phyloP scores from a whole-genome alignment of 257 asterid genomes.

The Galeopsis tetrahit region DNA sequence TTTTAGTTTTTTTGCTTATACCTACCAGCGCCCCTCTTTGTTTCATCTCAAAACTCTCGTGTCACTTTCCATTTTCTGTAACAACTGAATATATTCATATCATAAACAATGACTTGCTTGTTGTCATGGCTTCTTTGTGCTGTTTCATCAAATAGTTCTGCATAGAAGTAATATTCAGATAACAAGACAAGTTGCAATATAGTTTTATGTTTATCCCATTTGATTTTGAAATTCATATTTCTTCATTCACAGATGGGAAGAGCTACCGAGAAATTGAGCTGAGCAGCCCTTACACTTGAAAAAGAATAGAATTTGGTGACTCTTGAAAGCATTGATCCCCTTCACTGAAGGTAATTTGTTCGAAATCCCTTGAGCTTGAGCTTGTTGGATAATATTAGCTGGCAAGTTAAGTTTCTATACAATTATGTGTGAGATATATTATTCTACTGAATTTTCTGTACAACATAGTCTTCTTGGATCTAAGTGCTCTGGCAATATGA shows the following conservation, averaged over 20 bases:
- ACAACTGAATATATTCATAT: background rate
- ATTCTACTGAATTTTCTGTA: too few relatives aligned
- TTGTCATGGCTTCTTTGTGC: constrained; percentile 8
- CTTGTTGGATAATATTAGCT: too few relatives aligned
- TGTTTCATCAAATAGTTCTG: background rate
- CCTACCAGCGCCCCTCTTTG: background rate
- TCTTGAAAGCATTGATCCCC: constrained; percentile 3
- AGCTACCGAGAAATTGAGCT: background rate
- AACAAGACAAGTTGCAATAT: background rate
- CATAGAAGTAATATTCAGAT: background rate
- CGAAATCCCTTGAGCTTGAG: background rate
- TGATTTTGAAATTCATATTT: background rate
- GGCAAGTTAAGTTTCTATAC: too few relatives aligned
- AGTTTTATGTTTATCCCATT: background rate
- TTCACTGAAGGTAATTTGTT: constrained; percentile 11
- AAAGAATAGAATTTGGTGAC: background rate
- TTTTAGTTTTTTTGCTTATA: background rate
- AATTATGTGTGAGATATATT: too few relatives aligned
- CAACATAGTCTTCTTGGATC: too few relatives aligned
- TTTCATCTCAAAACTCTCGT: background rate
- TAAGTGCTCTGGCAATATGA: too few relatives aligned
- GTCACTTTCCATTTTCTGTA: background rate
- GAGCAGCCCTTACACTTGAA: background rate
- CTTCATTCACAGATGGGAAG: constrained; percentile 1
- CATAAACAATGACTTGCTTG: background rate